These are phyloP conservation scores for Amauroascus verrucosus DNA, from an alignment of 2,329 filamentous ascomycete genomes.

Conservation along the genomic window DNA sequence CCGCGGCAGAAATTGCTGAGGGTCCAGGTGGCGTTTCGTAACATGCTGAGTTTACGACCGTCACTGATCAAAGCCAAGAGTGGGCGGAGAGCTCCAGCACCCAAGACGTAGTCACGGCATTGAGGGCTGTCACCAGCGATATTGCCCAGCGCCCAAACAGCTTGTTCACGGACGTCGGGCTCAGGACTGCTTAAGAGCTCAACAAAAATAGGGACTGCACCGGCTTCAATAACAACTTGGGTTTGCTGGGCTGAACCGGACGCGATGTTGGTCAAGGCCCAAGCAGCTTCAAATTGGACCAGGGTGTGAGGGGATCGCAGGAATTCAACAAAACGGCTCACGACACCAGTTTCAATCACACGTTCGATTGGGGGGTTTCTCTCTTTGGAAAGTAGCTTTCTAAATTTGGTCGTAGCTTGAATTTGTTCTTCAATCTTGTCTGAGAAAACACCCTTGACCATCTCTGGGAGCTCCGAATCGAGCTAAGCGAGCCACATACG, in stretches of 20 bases:
- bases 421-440: slow-evolving; percentile 98
- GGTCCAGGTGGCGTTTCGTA: slow-evolving; percentile 97
- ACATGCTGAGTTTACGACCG: slow-evolving; percentile 98
- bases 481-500: slow-evolving; percentile 46
- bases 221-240: slow-evolving; percentile 96
- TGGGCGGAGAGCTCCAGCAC: slow-evolving; percentile 81
- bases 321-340: slow-evolving; percentile 95
- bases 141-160: slow-evolving; percentile 96
- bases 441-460: slow-evolving; percentile 96
- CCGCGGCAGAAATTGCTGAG: slow-evolving; percentile 99
- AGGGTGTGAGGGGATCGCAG: slow-evolving; percentile 94
- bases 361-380: slow-evolving; percentile 98
- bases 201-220: slow-evolving; percentile 95
- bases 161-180: slow-evolving; percentile 94
- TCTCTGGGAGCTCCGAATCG: slow-evolving; percentile 94
- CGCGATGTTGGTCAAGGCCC: slow-evolving; percentile 98
- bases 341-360: slow-evolving; percentile 97
- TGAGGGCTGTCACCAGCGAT: slow-evolving; percentile 97
- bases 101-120: slow-evolving; percentile 92
- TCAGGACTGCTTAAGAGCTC: slow-evolving; percentile 92
- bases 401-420: slow-evolving; percentile 93
- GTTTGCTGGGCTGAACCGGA: slow-evolving; percentile 95
- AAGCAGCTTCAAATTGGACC: slow-evolving; percentile 97
- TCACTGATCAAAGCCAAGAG: slow-evolving; percentile 83
- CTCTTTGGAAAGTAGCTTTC: slow-evolving; percentile 96